A percentile compares a stretch with the other conserved stretches of the same genome.
Evolutionary conservation across 768 basidiomycete genomes (phyloP).

Genomic region (Stropharia rugosoannulata): DNA sequence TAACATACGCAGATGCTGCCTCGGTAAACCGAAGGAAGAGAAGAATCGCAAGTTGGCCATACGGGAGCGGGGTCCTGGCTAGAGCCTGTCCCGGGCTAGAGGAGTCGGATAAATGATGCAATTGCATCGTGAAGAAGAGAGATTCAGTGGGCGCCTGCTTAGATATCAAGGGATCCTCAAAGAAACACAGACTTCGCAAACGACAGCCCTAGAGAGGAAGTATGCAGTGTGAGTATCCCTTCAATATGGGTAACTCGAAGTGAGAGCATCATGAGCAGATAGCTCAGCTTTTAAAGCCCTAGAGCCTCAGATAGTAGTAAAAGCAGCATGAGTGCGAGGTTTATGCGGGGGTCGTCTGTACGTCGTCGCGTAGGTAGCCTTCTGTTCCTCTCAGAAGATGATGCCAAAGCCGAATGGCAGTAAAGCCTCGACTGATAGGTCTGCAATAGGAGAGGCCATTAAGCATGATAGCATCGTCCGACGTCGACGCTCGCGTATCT

Average conservation of each 20-base stretch:
- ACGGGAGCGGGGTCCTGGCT: slow-evolving; percentile 46
- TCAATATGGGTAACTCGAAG: too few species aligned
- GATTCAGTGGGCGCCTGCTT: too few species aligned
- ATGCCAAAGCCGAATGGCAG: slow-evolving; percentile 13
- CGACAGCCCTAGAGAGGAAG: too few species aligned
- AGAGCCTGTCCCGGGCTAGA: neutral
- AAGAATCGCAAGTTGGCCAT: slow-evolving; percentile 53
- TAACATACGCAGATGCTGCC: slow-evolving; percentile 58
- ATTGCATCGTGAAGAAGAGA: neutral
- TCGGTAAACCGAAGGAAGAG: slow-evolving; percentile 60
- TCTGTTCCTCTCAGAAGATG: neutral
- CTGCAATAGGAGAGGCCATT: too few species aligned
- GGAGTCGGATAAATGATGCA: neutral
- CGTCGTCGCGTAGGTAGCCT: neutral
- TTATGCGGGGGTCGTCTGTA: neutral
- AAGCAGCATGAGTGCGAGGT: neutral
- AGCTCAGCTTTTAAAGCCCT: too few species aligned
- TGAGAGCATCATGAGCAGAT: too few species aligned
- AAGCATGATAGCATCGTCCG: too few species aligned
- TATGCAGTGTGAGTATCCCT: too few species aligned
- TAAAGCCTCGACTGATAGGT: slow-evolving; percentile 8
- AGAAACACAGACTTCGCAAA: too few species aligned
- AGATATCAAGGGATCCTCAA: too few species aligned
- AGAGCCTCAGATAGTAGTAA: neutral
- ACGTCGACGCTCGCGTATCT: too few species aligned